Conservation (phyloP, 306 rosid species). For the Fragaria vesca region DNA sequence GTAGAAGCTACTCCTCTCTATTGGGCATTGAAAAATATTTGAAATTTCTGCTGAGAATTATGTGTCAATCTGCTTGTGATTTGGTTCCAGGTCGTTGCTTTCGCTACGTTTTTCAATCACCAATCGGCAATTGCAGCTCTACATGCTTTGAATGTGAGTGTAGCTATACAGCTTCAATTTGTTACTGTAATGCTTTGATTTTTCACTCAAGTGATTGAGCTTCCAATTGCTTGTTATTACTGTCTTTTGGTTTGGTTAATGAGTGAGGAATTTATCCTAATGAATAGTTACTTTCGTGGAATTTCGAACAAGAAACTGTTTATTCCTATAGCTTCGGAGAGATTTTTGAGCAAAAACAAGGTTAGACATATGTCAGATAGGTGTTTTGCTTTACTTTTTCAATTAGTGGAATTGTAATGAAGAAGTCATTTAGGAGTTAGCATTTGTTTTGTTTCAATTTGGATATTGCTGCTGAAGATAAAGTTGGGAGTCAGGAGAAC, state of each 20-base stretch:
- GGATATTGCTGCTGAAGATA: conserved; percentile 17
- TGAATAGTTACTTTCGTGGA: neutral
- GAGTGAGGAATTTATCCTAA: neutral
- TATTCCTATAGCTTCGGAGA: neutral
- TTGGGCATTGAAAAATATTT: neutral
- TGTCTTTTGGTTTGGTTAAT: neutral
- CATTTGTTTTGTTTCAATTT: conserved; percentile 1
- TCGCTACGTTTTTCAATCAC: conserved; percentile 90
- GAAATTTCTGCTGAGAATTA: neutral
- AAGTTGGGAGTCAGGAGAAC: neutral
- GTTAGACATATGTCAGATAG: neutral
- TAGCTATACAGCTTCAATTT: neutral
- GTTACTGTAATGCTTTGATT: neutral
- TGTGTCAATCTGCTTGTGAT: neutral
- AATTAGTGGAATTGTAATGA: neutral
- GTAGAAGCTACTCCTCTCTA: conserved; percentile 21
- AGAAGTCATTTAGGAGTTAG: neutral
- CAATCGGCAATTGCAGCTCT: conserved; percentile 79
- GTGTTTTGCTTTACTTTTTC: neutral
- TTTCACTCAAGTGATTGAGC: neutral
- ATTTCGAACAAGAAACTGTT: neutral
- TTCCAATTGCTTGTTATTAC: neutral
- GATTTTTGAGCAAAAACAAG: neutral
- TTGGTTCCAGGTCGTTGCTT: conserved; percentile 80
- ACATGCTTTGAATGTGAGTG: conserved; percentile 76